Conservation (phyloP, 2,329 filamentous ascomycete species). For the Xylaria digitata region DNA sequence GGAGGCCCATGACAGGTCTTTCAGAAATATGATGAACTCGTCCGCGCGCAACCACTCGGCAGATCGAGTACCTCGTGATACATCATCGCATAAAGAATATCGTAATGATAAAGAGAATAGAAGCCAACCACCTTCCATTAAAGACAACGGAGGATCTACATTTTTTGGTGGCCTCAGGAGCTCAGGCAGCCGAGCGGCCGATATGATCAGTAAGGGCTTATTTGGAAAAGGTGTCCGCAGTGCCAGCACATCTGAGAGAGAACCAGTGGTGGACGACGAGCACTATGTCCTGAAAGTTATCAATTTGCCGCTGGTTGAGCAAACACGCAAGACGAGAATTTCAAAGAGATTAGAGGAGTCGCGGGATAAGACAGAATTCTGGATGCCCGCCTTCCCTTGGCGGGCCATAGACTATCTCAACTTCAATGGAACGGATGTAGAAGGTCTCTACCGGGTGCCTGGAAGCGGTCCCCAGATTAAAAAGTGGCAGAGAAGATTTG, state of each 20-base stretch:
- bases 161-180: conserved; percentile 80
- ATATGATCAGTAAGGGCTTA: conserved; percentile 83
- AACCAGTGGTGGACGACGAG: conserved; percentile 77
- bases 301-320: conserved; percentile 85
- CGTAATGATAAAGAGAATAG: conserved; percentile 61
- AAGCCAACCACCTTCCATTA: conserved; percentile 65
- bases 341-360: conserved; percentile 89
- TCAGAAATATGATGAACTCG: conserved; percentile 75
- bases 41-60: conserved; percentile 76
- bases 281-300: conserved; percentile 88
- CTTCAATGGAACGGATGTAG: conserved; percentile 92
- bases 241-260: conserved; percentile 75
- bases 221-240: conserved; percentile 82
- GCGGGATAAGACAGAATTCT: conserved; percentile 95
- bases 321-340: conserved; percentile 90
- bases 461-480: conserved; percentile 91
- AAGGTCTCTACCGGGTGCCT: conserved; percentile 91
- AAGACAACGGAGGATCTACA: conserved; percentile 69
- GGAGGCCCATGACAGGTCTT: conserved; percentile 69
- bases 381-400: conserved; percentile 98
- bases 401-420: conserved; percentile 96
- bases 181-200: conserved; percentile 78
- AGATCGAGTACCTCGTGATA: conserved; percentile 69
- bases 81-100: conserved; percentile 55
- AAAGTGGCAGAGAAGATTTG: conserved; percentile 92